Percentiles rank a stretch among this genome's conserved stretches.
Conservation (phyloP, 73 alveolate species). For the Tetrahymena elliotti region DNA sequence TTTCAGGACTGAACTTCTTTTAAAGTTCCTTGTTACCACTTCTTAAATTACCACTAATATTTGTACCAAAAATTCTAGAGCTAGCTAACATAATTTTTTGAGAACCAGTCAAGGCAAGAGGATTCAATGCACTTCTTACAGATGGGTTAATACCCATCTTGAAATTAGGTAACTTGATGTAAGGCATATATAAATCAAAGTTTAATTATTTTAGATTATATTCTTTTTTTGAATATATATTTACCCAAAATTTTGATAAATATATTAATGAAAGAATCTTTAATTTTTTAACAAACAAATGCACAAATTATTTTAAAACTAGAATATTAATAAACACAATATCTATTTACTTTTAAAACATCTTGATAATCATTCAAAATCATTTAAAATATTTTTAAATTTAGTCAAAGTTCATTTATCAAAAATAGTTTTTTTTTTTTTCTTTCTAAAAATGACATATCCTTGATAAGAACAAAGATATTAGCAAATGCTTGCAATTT, state of each 20-base stretch:
- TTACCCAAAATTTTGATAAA: not conserved
- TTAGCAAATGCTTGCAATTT: too few relatives aligned
- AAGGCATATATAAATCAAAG: constrained; percentile 15
- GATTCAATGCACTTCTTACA: not conserved
- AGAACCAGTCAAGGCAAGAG: constrained; percentile 29
- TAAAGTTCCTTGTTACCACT: constrained; percentile 12
- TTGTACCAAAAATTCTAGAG: constrained; percentile 58
- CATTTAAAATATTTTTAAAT: too few relatives aligned
- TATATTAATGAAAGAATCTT: not conserved
- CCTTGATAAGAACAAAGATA: too few relatives aligned
- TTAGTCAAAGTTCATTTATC: too few relatives aligned
- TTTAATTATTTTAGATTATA: not conserved
- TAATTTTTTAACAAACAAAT: not conserved
- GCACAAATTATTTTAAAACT: not conserved
- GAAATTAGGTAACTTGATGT: constrained; percentile 47
- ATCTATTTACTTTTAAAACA: too few relatives aligned
- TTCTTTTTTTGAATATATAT: not conserved
- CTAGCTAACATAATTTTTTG: constrained; percentile 48
- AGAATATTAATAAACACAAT: not conserved
- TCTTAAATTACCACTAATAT: constrained; percentile 45
- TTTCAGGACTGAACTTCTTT: not conserved
- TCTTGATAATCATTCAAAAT: too few relatives aligned
- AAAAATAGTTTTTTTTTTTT: too few relatives aligned
- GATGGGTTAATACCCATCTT: constrained; percentile 50
- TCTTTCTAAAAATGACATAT: too few relatives aligned